A percentile compares a stretch with the other conserved stretches of the same genome.
phyloP scores from a whole-genome alignment of 257 asterid genomes.

The Linderniella brevidens region DNA sequence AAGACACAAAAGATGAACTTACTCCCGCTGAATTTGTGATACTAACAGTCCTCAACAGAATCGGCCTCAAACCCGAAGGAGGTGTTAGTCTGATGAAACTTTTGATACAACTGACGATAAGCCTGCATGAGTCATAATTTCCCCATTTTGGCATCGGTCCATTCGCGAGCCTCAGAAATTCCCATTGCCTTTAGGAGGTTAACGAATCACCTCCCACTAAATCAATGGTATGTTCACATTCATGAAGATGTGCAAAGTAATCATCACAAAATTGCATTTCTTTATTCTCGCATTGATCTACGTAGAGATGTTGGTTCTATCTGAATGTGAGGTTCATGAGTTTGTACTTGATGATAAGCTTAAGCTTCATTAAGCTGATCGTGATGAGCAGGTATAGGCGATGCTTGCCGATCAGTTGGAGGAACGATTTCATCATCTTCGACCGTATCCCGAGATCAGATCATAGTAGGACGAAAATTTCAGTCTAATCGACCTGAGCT shows the following conservation, averaged over 20 bases:
- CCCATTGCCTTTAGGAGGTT: background rate
- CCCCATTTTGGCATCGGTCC: background rate
- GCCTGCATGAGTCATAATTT: constrained; percentile 2
- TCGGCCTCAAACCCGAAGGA: constrained; percentile 3
- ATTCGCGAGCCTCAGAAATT: background rate
- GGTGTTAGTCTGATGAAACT: constrained; percentile 2
- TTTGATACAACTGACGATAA: constrained; percentile 4
- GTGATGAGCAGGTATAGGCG: background rate
- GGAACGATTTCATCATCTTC: no score
- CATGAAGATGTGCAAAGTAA: background rate
- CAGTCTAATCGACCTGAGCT: background rate
- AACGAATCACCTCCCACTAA: background rate
- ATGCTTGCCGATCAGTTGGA: background rate
- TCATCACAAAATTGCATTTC: background rate
- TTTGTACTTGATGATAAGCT: background rate
- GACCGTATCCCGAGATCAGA: background rate
- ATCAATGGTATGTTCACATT: background rate
- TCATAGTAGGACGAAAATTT: background rate
- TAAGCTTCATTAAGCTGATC: background rate
- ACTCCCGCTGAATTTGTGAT: constrained; percentile 5
- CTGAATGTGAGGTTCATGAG: background rate
- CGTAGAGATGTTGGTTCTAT: background rate
- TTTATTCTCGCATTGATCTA: background rate
- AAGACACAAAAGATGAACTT: constrained; percentile 1
- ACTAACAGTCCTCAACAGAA: background rate